phyloP scores from a whole-genome alignment of 2,329 filamentous ascomycete species.

The Phaeosphaeriaceae sp. region DNA sequence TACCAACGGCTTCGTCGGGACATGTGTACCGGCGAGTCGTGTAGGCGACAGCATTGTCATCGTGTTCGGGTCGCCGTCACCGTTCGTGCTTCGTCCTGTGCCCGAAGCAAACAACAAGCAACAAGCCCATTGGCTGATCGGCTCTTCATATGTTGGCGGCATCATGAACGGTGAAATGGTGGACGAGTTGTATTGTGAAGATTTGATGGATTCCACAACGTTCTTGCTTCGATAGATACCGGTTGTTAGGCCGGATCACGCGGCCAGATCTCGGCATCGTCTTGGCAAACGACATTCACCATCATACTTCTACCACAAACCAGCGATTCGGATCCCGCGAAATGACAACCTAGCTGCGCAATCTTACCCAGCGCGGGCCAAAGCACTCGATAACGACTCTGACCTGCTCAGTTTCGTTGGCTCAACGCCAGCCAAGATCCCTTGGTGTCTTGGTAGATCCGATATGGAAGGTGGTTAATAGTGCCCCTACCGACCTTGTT shows the following conservation, averaged over 20 bases:
- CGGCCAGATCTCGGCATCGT: neutral
- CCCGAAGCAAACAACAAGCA: neutral
- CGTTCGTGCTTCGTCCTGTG: conserved; percentile 1
- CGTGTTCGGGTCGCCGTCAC: conserved; percentile 3
- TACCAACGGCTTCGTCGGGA: neutral
- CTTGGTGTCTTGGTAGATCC: conserved; percentile 21
- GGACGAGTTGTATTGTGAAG: conserved; percentile 5
- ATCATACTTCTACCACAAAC: conserved; percentile 12
- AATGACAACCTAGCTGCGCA: neutral
- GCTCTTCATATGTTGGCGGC: conserved; percentile 1
- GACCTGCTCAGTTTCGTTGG: conserved; percentile 27
- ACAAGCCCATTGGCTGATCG: neutral
- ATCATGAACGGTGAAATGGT: conserved; percentile 5
- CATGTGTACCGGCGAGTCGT: neutral
- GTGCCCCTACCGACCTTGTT: conserved; percentile 3
- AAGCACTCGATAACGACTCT: conserved; percentile 23
- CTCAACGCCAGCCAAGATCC: conserved; percentile 21
- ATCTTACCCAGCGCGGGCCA: conserved; percentile 2
- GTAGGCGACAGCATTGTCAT: conserved; percentile 4
- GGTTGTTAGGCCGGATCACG: neutral
- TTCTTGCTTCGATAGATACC: conserved; percentile 1
- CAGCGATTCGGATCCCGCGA: conserved; percentile 8
- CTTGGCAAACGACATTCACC: neutral
- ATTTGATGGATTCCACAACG: conserved; percentile 5
- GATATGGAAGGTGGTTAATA: conserved; percentile 19